Evolutionary conservation across 352 stramenopile genomes (phyloP).

Genomic region (Elongisporangium prolatum): DNA sequence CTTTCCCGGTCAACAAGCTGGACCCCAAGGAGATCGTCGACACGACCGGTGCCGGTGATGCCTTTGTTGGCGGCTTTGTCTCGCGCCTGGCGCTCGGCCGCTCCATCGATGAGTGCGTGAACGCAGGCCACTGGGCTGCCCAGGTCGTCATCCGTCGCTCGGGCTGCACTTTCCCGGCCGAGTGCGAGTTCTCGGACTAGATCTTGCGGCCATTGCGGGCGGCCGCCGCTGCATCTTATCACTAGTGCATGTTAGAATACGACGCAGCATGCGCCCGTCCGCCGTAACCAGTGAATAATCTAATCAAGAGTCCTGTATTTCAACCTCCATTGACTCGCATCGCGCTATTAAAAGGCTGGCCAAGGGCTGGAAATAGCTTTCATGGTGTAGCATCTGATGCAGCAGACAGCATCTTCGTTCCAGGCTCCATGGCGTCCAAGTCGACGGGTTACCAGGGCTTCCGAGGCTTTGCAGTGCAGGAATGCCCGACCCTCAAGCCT

Average conservation of each 20-base stretch:
- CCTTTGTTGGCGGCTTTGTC: slow-evolving; percentile 98
- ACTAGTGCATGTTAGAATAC: not conserved
- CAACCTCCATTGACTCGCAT: not conserved
- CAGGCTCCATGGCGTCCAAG: slow-evolving; percentile 33
- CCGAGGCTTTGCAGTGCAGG: slow-evolving; percentile 58
- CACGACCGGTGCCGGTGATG: slow-evolving; percentile 98
- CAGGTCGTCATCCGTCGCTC: slow-evolving; percentile 96
- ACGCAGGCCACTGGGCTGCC: slow-evolving; percentile 96
- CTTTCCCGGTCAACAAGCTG: slow-evolving; percentile 91
- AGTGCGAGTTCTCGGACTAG: slow-evolving; percentile 91
- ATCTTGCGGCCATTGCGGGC: not conserved
- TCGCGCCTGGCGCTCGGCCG: slow-evolving; percentile 87
- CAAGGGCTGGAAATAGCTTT: too few relatives aligned
- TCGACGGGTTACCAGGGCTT: slow-evolving; percentile 78
- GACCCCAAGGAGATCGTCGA: slow-evolving; percentile 93
- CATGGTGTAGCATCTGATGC: too few relatives aligned
- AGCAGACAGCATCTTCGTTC: not conserved
- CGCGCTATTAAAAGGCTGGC: not conserved
- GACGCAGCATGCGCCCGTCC: not conserved
- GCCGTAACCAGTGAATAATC: not conserved
- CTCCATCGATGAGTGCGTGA: slow-evolving; percentile 91
- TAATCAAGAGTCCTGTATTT: not conserved
- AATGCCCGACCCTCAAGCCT: slow-evolving; percentile 71
- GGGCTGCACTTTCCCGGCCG: slow-evolving; percentile 93
- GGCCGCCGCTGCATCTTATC: not conserved